Base-by-base conservation (phyloP, 352 stramenopile species). In the Phytophthora multivora region DNA sequence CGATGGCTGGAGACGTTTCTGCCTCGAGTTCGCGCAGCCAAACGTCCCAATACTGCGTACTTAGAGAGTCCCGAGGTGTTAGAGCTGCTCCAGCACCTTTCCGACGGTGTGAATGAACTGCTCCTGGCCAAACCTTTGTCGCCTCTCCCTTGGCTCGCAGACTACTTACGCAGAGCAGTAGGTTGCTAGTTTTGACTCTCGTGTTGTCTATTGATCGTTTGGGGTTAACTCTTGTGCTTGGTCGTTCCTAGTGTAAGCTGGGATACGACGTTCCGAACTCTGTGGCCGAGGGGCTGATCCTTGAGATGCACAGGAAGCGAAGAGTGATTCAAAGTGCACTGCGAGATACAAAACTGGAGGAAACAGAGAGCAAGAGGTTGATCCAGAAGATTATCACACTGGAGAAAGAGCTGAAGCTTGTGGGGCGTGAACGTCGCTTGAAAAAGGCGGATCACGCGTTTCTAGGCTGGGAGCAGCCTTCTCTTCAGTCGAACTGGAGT, bases 231-330 rank as follows among this genome's bases (percentile, higher is more conserved):
- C 42, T 47, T 49, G 19, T 23, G 13, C n/a, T 28, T 54, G 6
- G 26, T 49, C 6, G 42, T 23, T 0, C 3, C 0, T 54, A 91
- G 82, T 91, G 77, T 33, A 91, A 91, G 42, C 61, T 89, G 13
- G 67, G 55, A n/a, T 80, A 81, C 42, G 61, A 71, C 7, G 53
- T 88, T 18, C 78, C 83, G 63, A 56, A 65, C 39, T 63, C 81
- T 11, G 62, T 76, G 1, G 58, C 60, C 18, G 69, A 75, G 8
- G 56, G 73, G n/a, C 62, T 91, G 19, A 52, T 86, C 26, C 55
- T 78, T 11, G 79, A 91, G 45, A 89, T 89, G 73, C 82, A 91
- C 69, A 85, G 78, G 52, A 91, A 89, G 59, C 78, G 79, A 13
- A 66, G 79, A 18, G 64, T 87, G 25, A 88, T 91, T 38, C 75